phyloP scores from a whole-genome alignment of 2,329 filamentous ascomycete genomes.

The Byssothecium circinans region DNA sequence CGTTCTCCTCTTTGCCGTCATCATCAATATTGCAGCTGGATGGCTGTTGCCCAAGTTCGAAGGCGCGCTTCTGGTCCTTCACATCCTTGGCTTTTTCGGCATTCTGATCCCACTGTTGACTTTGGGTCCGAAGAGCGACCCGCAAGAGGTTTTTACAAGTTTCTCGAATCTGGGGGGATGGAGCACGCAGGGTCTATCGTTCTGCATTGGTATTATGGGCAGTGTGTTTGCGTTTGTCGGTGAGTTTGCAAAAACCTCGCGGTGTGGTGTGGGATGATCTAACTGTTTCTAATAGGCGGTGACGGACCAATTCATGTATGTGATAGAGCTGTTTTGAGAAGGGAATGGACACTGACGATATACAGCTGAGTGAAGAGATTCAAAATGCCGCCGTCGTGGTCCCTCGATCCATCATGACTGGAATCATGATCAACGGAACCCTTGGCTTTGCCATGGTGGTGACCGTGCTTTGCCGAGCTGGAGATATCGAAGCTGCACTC shows the following conservation, averaged over 20 bases:
- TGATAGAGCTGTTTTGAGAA: background rate
- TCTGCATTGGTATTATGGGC: constrained; percentile 44
- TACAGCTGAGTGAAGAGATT: constrained; percentile 24
- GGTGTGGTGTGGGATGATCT: background rate
- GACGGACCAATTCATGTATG: constrained; percentile 44
- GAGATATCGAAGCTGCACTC: constrained; percentile 35
- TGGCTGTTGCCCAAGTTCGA: constrained; percentile 52
- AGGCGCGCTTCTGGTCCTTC: constrained; percentile 49
- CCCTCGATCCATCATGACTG: constrained; percentile 39
- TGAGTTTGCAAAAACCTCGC: constrained; percentile 2
- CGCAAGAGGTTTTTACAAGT: constrained; percentile 47
- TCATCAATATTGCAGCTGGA: constrained; percentile 50
- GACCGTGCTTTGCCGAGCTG: constrained; percentile 39
- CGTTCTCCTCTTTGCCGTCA: constrained; percentile 42
- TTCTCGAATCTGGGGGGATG: constrained; percentile 52
- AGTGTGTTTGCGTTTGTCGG: constrained; percentile 42
- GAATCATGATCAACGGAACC: constrained; percentile 37
- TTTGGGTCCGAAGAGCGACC: constrained; percentile 43
- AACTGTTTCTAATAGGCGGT: constrained; percentile 12
- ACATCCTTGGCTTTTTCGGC: constrained; percentile 54
- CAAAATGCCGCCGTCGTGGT: constrained; percentile 21
- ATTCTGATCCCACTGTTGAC: constrained; percentile 52
- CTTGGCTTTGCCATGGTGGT: constrained; percentile 38
- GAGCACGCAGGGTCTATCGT: constrained; percentile 47
- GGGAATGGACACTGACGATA: constrained; percentile 20